These are phyloP conservation scores for Pichia kluyveri DNA, from an alignment of 805 yeast genomes.

Conservation along the genomic window DNA sequence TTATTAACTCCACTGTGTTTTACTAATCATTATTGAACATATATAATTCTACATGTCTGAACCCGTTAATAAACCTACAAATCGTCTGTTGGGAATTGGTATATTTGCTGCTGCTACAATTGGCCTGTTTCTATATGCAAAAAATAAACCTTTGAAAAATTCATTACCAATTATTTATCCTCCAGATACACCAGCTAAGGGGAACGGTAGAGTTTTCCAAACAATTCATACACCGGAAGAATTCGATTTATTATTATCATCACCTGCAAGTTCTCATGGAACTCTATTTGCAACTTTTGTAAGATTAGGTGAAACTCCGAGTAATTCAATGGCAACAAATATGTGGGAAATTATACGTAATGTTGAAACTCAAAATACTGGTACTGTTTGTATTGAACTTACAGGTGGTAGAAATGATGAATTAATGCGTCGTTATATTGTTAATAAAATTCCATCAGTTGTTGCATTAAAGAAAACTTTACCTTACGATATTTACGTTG, in stretches of 20 bases:
- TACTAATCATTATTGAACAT: not conserved
- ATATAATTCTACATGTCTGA: not conserved
- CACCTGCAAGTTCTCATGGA: slow-evolving; percentile 7
- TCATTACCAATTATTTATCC: slow-evolving; percentile 21
- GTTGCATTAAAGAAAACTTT: slow-evolving; percentile 61
- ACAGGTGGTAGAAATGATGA: slow-evolving; percentile 34
- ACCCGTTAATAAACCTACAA: not conserved
- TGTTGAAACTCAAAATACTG: not conserved
- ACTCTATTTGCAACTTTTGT: slow-evolving; percentile 37
- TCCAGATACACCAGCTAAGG: slow-evolving; percentile 18
- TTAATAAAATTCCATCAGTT: slow-evolving; percentile 49
- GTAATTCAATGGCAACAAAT: slow-evolving; percentile 54
- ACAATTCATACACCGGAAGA: slow-evolving; percentile 52
- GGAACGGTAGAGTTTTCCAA: slow-evolving; percentile 35
- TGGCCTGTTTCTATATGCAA: not conserved
- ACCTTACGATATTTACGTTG: slow-evolving; percentile 35
- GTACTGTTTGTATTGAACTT: slow-evolving; percentile 11
- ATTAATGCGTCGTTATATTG: slow-evolving; percentile 46
- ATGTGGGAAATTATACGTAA: slow-evolving; percentile 29
- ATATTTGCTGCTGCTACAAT: slow-evolving; percentile 5
- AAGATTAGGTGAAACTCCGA: slow-evolving; percentile 49
- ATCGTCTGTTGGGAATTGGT: slow-evolving; percentile 1
- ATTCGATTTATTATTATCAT: slow-evolving; percentile 38
- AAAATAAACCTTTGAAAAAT: slow-evolving; percentile 4
- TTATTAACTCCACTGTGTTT: no score